Evolutionary conservation across 2,329 filamentous ascomycete genomes (phyloP).

Genomic region (Polytolypa hystricis): DNA sequence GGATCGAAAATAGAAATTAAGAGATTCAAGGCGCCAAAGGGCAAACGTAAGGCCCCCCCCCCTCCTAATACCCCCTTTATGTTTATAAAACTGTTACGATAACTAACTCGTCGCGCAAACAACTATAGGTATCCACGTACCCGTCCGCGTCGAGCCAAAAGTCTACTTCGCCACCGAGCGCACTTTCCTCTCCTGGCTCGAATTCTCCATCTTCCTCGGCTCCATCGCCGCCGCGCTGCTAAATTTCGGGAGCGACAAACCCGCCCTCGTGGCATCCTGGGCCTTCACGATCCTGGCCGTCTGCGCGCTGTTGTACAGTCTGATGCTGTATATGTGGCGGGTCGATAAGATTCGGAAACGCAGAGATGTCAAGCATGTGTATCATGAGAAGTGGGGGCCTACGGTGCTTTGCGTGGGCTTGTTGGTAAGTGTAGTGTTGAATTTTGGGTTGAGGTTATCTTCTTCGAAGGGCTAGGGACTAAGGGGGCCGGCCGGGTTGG

Average conservation of each 20-base stretch:
- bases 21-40: constrained; percentile 49
- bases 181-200: constrained; percentile 88
- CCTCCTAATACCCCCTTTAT: background rate
- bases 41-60: constrained; percentile 40
- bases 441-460: constrained; percentile 73
- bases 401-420: constrained; percentile 63
- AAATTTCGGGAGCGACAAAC: constrained; percentile 57
- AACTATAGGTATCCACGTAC: constrained; percentile 85
- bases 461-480: no score
- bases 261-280: constrained; percentile 59
- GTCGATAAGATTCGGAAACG: constrained; percentile 74
- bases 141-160: constrained; percentile 91
- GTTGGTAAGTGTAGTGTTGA: constrained; percentile 62
- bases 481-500: no score
- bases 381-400: constrained; percentile 84
- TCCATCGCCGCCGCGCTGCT: constrained; percentile 74
- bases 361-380: constrained; percentile 61
- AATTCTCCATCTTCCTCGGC: constrained; percentile 90
- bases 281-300: constrained; percentile 76
- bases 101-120: background rate
- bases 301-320: constrained; percentile 67
- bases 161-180: constrained; percentile 94
- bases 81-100: background rate
- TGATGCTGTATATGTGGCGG: constrained; percentile 77
- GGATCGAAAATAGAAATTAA: constrained; percentile 37